Base-by-base conservation (phyloP, 2,329 filamentous ascomycete genomes). In the Fusarium sp. region DNA sequence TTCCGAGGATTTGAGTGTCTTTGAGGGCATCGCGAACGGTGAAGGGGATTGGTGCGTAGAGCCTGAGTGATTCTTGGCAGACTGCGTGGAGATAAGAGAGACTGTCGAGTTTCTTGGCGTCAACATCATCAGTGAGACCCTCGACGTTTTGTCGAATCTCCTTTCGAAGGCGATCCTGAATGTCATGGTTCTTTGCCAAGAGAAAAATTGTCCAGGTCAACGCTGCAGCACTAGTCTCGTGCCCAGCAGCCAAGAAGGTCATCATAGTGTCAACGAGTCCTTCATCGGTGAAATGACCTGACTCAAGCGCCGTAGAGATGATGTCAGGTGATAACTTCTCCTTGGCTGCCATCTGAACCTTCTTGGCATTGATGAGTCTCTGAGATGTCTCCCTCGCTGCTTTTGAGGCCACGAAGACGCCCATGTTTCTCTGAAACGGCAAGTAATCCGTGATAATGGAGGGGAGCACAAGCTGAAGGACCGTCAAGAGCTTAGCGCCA, bases 151-250 rank as follows among this genome's bases (percentile, higher is more conserved):
- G 74, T 14, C 78, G 76, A 35, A 86, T 75, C 54, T 86, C 84
- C 7, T 78, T 58, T 4, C 84, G 78, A 2, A 86, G 77, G 5
- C 79, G 79, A 10, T 78, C 63, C 57, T 85, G 83, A 9, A 84
- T 71, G 3, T 79, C 73, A 1, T 81, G 81, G 29, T 82, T 72
- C 41, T 78, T 76, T 10, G 79, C 74, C 14, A 86, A 72, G 60
- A 82, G 75, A 35, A 85, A 84, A 5, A 81, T 77, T 0, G 80
- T 80, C 84, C 84, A 86, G 1, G 80, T 81, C 52, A 85, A 78
- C 0, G 82, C 75, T 1, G 79, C 78, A 5, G 84, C 83, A 3
- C 83, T 85, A 1, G 84, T 85, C 63, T 86, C 84, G 51, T 85
- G 84, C 0, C 84, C 83, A 78, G 74, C 67, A 6, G 67, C 67